Evolutionary conservation across 2,329 filamentous ascomycete species (phyloP).

Genomic region (Cordyceps fumosorosea): DNA sequence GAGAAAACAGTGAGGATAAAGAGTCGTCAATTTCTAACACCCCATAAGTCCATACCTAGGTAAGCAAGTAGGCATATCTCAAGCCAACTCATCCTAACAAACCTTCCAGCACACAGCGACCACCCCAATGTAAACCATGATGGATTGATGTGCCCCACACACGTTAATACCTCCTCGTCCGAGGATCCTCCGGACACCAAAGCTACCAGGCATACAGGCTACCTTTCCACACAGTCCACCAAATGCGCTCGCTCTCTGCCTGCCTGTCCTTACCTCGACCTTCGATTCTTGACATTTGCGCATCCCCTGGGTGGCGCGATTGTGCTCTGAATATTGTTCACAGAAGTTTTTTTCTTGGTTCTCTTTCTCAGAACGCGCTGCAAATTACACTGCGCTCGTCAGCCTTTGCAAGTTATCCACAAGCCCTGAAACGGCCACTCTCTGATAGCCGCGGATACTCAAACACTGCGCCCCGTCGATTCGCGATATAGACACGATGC

Average conservation of each 20-base stretch:
- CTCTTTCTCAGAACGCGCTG: not conserved
- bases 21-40: too few species aligned
- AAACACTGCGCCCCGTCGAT: constrained; percentile 1
- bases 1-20: not conserved
- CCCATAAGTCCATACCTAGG: too few species aligned
- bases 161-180: not conserved
- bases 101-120: not conserved
- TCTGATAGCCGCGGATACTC: constrained; percentile 1
- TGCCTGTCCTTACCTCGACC: constrained; percentile 8
- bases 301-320: not conserved
- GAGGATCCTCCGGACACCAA: constrained; percentile 13
- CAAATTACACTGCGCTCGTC: not conserved
- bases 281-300: constrained; percentile 6
- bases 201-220: not conserved
- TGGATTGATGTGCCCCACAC: not conserved
- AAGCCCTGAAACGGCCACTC: not conserved
- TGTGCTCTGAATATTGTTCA: not conserved
- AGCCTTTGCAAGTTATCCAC: not conserved
- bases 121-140: too few species aligned
- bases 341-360: not conserved
- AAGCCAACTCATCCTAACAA: too few species aligned
- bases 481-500: constrained; percentile 36
- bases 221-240: not conserved
- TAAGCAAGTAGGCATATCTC: too few species aligned
- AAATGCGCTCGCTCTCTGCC: not conserved